Evolutionary conservation across 1,139 yeast genomes (phyloP), one percentile per base, ranked within the genome.

Genomic region (Yamadazyma trypodendri): DNA sequence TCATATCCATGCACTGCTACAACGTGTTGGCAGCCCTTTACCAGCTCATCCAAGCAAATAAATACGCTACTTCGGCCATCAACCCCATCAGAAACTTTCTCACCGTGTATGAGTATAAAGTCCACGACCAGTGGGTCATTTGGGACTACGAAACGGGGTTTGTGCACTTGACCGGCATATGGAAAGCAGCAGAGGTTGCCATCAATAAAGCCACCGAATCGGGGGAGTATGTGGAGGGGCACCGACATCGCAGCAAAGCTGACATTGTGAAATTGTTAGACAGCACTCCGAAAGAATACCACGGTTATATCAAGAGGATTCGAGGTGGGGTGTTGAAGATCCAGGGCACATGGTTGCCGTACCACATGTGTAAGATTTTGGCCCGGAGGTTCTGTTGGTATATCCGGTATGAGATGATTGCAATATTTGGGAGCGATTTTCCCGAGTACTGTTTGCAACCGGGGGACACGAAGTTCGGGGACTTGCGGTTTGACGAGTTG

Each of bases 321-420:
- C 68, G 97, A 39, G 97, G 97, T 32, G 97, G 97, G 3, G 87
- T 81, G 52, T 72, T 90, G 49, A 89, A 88, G 66, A 87, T 90
- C 50, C 97, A 90, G 63, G 97, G 97, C 2, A 88, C 96, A 4
- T 90, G 97, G 97, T 64, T 89, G 30, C 95, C 96, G 2, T 84
- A 65, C 55, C 74, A 74, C 12, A 68, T 85, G 35, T 90, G 95
- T 32, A 72, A 72, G 47, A 63, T 76, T 22, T 66, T 90, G 38
- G 95, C 96, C 4, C 61, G 78, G 31, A 74, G 85, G 39, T 85
- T 89, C 50, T 86, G 95, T 60, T 88, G 76, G 59, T 77, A 81
- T 45, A 84, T 90, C 34, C 68, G 97, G 42, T 84, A 69, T 58
- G 79, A 86, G 29, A 65, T 89, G 48, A 75, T 88, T 30, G 96